Base-by-base conservation (phyloP, 352 stramenopile species). In the Phytophthora hybrid region DNA sequence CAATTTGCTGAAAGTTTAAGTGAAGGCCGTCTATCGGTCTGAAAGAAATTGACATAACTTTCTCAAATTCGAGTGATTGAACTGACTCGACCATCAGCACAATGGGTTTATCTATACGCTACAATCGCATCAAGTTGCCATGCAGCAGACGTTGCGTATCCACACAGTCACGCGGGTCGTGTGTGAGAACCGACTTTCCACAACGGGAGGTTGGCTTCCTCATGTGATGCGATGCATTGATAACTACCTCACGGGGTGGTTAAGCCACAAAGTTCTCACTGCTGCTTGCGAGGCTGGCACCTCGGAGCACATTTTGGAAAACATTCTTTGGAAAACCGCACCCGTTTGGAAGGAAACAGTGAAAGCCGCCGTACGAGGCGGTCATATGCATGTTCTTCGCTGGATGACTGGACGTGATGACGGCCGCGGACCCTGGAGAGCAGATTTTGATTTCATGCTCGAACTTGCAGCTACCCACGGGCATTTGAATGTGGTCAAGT, bases 381-480 rank as follows among this genome's bases (percentile, higher is more conserved):
- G 37, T 1, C 37, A 63, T 7, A 11, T 41, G 2, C 32, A 21
- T 5, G 57, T 53, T 11, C 37, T 63, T 32, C 32, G 37, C 5
- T 63, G 57, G 57, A 52, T 52, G 37, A 52, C 21, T 9, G 57
- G 14, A 11, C 37, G 32, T 21, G 16, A 52, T 0, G 34, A 52
- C 2, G 32, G 57, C 5, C 37, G 37, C 16, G 57, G 57, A 1
- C 34, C 57, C 11, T 53, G 57, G 57, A 63, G 14, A 39, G 23
- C 10, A 3, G 19, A 52, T 13, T 63, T 63, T 23, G 21, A 16
- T 0, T 3, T n/a, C 9, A n/a, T 32, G 9, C 23, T 63, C 2
- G n/a, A 23, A 21, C 4, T 47, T 26, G 32, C 32, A 23, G 37
- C 57, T 59, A 6, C 26, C 79, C 37, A 63, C 19, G 56, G 57